Base-by-base conservation (phyloP, 169 alveolate genomes). In the Cryptosporidium xiaoi region DNA sequence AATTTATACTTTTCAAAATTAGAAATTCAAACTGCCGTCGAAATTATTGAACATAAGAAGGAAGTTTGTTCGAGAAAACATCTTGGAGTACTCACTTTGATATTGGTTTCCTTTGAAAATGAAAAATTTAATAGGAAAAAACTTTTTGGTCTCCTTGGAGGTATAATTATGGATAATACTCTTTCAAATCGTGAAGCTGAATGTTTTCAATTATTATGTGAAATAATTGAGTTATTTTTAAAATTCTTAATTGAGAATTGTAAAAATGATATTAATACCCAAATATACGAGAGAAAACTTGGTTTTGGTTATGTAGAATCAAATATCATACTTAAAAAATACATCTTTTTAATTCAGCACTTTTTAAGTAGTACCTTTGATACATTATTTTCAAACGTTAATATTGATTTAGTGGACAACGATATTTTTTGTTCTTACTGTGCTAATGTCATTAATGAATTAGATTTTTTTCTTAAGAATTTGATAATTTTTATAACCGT, bases 301-400 rank as follows among this genome's bases (percentile, higher is more conserved):
- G 34, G 29, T 13, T 34, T 36, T 12, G 34, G 1, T 36, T 27
- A 6, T 13, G 36, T 4, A 18, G 51, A 27, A 67, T n/a, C 50
- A 18, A 48, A 51, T 24, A 58, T 12, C 13, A 27, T 67, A 27
- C 50, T 67, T 50, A 44, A 33, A 33, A 69, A 34, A 56, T 69
- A 69, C 50, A n/a, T 31, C 7, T 1, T 6, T 53, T 51, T 51
- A 10, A 51, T 69, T 69, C 83, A 56, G 29, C 51, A 6, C 15
- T 10, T 56, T 48, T 10, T 69, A 8, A 55, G 20, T 53, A 51
- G 56, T 36, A 16, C 51, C n/a, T 69, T 69, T 69, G 83, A 69
- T 5, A 51, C 56, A 3, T 40, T 40, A 40, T 40, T 40, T 40
- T 8, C 10, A 8, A 40, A 8, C 48, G 1, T 40, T 40, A 40